Base-by-base conservation (phyloP, 768 basidiomycete species). In the Hericium rajendrae region DNA sequence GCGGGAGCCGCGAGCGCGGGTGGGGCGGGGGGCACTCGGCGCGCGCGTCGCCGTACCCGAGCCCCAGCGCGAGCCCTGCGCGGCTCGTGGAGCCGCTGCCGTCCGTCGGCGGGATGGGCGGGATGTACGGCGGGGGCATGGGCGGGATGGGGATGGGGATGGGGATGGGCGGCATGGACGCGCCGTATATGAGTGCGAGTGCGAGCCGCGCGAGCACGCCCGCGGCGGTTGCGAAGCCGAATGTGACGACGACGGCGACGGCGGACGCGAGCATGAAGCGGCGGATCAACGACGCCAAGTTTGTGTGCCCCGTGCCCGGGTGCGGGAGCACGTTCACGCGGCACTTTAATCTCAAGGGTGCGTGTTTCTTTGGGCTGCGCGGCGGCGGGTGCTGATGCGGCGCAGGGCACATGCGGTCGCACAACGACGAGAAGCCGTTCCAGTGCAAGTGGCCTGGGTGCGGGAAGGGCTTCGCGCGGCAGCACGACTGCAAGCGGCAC, bases 241-340 rank as follows among this genome's bases (percentile, higher is more conserved):
- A 91, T 60, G 94, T 97, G 13, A 97, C 94, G 48, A 95, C 93
- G 38, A 84, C 85, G 41, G 85, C 91, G 59, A 97, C 94, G 51
- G 85, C 86, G 52, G 86, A 88, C 68, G 94, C 94, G 3, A 89
- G 87, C 62, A 84, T 88, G 66, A 85, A 83, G 62, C 75, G 94
- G 57, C 76, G 94, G 63, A 95, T 92, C 66, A 89, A 90, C 67
- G 88, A 92, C 53, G 94, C 93, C 48, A 85, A 82, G 60, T 95
- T 94, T 67, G 71, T 80, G 59, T 97, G 94, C 71, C 94, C 94
- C 4, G 91, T 97, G 15, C 90, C 91, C 10, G 93, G 92, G 12
- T 97, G 94, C 74, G 92, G 91, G 48, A 93, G 91, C 70, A 95
- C 94, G n/a, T 97, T 97, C 72, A 97, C 94, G 43, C 75, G 91